phyloP scores from a whole-genome alignment of 2,329 filamentous ascomycete species.

The Ilyonectria destructans region DNA sequence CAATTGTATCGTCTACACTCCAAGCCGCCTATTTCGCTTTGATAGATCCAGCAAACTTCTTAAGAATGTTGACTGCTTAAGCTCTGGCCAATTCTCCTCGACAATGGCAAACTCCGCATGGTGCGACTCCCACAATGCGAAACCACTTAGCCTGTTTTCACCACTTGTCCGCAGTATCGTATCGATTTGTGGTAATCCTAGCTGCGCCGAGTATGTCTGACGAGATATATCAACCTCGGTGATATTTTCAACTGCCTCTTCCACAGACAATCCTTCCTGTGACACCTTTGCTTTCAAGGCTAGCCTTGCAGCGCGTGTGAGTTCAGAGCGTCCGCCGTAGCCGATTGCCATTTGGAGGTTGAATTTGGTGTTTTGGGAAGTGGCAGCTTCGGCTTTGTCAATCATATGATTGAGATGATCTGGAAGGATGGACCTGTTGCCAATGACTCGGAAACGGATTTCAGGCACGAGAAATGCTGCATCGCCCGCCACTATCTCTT shows the following conservation, averaged over 20 bases:
- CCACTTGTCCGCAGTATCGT: conserved; percentile 25
- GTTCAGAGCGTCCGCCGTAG: conserved; percentile 23
- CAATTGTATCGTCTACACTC: not conserved
- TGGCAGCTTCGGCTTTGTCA: conserved; percentile 16
- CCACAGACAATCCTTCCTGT: conserved; percentile 1
- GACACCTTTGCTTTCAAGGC: conserved; percentile 14
- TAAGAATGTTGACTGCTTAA: conserved; percentile 20
- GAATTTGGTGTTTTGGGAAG: conserved; percentile 17
- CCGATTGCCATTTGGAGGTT: conserved; percentile 26
- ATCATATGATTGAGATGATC: conserved; percentile 22
- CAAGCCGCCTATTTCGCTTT: conserved; percentile 23
- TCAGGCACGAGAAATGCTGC: conserved; percentile 18
- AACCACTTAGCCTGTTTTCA: conserved; percentile 28
- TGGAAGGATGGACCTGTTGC: conserved; percentile 25
- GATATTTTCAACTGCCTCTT: conserved; percentile 18
- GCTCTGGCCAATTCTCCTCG: conserved; percentile 25
- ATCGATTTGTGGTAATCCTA: conserved; percentile 21
- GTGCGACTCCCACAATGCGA: conserved; percentile 30
- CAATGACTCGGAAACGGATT: conserved; percentile 23
- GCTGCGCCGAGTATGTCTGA: conserved; percentile 24
- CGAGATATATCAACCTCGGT: conserved; percentile 22
- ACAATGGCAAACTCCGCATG: conserved; percentile 26
- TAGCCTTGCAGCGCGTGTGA: conserved; percentile 15
- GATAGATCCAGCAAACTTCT: conserved; percentile 24
- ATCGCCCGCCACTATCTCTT: conserved; percentile 20